Evolutionary conservation across 2,329 filamentous ascomycete species (phyloP), one percentile per base, ranked within the genome.

Genomic region (Penicillium sp.): DNA sequence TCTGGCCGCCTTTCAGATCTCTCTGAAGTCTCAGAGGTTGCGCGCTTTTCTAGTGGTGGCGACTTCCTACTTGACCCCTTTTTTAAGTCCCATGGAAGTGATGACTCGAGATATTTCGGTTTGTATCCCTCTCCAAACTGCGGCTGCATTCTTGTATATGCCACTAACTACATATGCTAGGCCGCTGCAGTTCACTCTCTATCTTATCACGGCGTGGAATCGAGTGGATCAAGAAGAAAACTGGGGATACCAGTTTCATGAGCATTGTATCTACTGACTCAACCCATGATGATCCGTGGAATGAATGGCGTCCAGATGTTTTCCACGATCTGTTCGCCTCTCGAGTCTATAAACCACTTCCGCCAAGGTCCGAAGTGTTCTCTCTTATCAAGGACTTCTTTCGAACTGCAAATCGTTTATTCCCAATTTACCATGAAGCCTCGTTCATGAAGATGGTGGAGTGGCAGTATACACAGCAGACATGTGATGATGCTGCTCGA

Each of bases 361-460:
- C 93, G 2, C 80, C 89, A 1, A 93, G 94, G 73, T 80, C 85
- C n/a, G 92, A 96, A 74, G 90, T 92, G 0, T 77, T 95, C 57
- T 92, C 90, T 4, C 77, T 97, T 37, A 82, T 96, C 51, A 90
- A 89, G 70, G 92, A 97, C 73, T 97, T 88, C 68, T 97, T 97
- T 64, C 89, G 92, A 66, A 96, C 96, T 72, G 95, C 97, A 79
- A 97, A 97, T 77, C 92, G 90, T 82, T 92, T 97, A 81, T 96
- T 97, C 69, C 93, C 93, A 2, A 81, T 97, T 4, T 97, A 96
- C 69, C 92, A 97, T 73, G 91, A 96, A 70, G 89, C 90, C 0
- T 96, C 92, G 0, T 97, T 97, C 68, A 97, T 97, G 90, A 90
- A 94, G 68, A 81, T 97, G 11, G 90, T 97, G 14, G 91, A 97